These are phyloP conservation scores for Juglanconis juglandina DNA, from an alignment of 2,329 filamentous ascomycete genomes.

Conservation along the genomic window DNA sequence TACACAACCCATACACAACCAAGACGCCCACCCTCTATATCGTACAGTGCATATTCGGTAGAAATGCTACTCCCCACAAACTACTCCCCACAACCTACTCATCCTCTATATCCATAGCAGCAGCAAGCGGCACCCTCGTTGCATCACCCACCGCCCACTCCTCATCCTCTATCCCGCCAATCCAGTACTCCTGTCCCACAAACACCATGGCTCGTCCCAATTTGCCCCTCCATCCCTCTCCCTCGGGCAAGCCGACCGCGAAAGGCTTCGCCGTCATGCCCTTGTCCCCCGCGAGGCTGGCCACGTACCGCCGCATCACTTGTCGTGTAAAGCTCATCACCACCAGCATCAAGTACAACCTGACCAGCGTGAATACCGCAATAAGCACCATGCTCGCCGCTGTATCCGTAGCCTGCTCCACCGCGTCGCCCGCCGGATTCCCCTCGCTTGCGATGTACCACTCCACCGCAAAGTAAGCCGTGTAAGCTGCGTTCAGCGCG, in stretches of 20 bases:
- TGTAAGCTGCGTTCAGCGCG: conserved; percentile 77
- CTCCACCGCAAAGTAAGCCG: conserved; percentile 72
- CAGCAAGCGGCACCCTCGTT: conserved; percentile 33
- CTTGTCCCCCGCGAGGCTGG: conserved; percentile 29
- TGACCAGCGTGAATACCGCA: conserved; percentile 66
- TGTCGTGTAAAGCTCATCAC: conserved; percentile 79
- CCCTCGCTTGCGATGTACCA: conserved; percentile 70
- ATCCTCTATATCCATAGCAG: neutral
- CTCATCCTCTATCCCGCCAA: conserved; percentile 57
- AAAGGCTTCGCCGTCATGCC: conserved; percentile 51
- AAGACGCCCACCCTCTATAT: conserved; percentile 4
- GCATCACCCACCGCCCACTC: conserved; percentile 61
- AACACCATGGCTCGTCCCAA: conserved; percentile 76
- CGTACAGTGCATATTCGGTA: neutral
- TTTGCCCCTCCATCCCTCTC: conserved; percentile 74
- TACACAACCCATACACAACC: neutral
- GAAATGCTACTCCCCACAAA: neutral
- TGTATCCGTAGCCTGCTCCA: conserved; percentile 50
- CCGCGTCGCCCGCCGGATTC: conserved; percentile 20
- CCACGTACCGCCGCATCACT: conserved; percentile 68
- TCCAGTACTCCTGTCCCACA: conserved; percentile 75
- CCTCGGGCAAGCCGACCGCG: conserved; percentile 64
- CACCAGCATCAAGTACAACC: conserved; percentile 80
- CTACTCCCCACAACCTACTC: conserved; percentile 11
- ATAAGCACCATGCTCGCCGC: conserved; percentile 77